Evolutionary conservation across 2,329 filamentous ascomycete genomes (phyloP).

Genomic region (Rugonectria rugulosa): DNA sequence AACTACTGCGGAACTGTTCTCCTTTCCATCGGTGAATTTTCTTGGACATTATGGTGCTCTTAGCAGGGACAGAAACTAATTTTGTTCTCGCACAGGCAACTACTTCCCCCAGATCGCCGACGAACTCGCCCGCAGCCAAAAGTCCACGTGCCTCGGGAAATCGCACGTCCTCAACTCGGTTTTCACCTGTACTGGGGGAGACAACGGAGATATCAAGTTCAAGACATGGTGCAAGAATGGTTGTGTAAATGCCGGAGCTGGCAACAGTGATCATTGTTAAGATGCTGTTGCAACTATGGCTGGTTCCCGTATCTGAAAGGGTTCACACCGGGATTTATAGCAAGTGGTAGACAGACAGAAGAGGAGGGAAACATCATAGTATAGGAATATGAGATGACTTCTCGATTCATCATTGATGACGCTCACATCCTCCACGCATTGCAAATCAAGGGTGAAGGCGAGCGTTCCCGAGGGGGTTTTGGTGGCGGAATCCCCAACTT

Average conservation of each 20-base stretch:
- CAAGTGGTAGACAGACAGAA: too few species aligned
- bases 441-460: too few species aligned
- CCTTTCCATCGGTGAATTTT: slow-evolving; percentile 3
- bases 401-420: too few species aligned
- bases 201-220: slow-evolving; percentile 16
- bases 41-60: neutral
- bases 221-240: slow-evolving; percentile 17
- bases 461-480: neutral
- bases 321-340: too few species aligned
- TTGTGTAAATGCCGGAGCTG: neutral
- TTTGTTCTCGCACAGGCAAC: neutral
- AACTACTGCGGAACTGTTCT: slow-evolving; percentile 18
- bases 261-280: slow-evolving; percentile 15
- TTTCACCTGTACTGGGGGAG: slow-evolving; percentile 11
- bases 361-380: too few species aligned
- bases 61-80: neutral
- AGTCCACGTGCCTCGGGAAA: slow-evolving; percentile 15
- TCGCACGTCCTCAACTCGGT: slow-evolving; percentile 11
- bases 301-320: too few species aligned
- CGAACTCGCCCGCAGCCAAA: slow-evolving; percentile 11
- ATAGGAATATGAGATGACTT: too few species aligned
- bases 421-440: too few species aligned
- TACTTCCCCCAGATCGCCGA: slow-evolving; percentile 15
- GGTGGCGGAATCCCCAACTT: slow-evolving; percentile 2
- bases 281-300: too few species aligned